Evolutionary conservation across 192 early-diverging fungal genomes (phyloP).

Genomic region (Coemansia sp.): DNA sequence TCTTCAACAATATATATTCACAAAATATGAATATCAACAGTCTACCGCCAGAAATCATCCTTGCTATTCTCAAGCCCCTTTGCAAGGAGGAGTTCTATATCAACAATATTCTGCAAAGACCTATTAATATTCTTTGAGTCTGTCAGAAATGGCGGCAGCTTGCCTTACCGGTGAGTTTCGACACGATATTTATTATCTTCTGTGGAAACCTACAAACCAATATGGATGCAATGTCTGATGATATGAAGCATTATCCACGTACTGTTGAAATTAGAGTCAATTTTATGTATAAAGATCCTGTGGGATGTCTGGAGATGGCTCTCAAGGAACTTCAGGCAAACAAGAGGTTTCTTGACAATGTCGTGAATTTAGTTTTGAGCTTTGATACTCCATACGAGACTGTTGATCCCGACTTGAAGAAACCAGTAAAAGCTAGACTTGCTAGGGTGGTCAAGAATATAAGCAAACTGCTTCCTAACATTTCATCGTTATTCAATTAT

Average conservation of each 20-base stretch:
- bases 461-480: too few relatives aligned
- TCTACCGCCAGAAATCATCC: background rate
- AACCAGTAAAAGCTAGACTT: too few relatives aligned
- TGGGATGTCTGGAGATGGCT: too few relatives aligned
- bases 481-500: too few relatives aligned
- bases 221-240: background rate
- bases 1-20: background rate
- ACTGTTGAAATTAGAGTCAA: background rate
- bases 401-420: too few relatives aligned
- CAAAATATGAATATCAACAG: slow-evolving; percentile 4
- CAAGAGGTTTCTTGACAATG: too few relatives aligned
- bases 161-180: background rate
- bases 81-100: background rate
- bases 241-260: background rate
- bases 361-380: too few relatives aligned
- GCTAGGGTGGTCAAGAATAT: too few relatives aligned
- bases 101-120: background rate
- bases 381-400: too few relatives aligned
- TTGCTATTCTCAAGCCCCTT: background rate
- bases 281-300: too few relatives aligned
- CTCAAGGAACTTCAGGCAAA: too few relatives aligned
- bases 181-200: background rate
- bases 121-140: background rate
- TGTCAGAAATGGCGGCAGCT: background rate
- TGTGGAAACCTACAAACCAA: background rate